phyloP scores from a whole-genome alignment of 2,329 filamentous ascomycete species.

The Fusarium sp. region DNA sequence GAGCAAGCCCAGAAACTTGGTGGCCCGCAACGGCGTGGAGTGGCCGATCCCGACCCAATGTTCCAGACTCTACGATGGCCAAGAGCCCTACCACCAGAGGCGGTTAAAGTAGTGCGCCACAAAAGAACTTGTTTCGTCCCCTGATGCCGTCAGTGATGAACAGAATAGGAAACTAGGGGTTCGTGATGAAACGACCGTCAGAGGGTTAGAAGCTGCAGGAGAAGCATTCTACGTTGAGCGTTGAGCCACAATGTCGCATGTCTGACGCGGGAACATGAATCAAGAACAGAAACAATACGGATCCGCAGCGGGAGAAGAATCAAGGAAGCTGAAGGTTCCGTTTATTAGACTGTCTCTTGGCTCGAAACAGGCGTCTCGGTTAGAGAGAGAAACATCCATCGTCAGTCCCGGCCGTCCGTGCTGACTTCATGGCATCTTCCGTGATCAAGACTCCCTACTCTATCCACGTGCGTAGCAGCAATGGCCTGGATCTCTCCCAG shows the following conservation, averaged over 20 bases:
- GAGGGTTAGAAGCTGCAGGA: conserved; percentile 5
- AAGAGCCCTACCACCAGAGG: conserved; percentile 9
- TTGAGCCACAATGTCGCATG: conserved; percentile 30
- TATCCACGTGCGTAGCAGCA: background rate
- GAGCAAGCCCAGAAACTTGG: background rate
- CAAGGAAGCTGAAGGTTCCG: background rate
- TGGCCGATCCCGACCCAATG: conserved; percentile 28
- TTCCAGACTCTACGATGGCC: conserved; percentile 23
- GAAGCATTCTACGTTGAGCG: conserved; percentile 18
- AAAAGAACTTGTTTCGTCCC: background rate
- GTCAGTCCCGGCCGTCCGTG: background rate
- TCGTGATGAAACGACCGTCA: conserved; percentile 24
- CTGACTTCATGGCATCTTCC: background rate
- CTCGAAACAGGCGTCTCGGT: background rate
- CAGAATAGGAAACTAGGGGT: conserved; percentile 7
- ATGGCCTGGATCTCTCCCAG: background rate
- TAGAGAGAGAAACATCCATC: background rate
- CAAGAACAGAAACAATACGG: background rate
- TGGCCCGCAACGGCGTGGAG: conserved; percentile 31
- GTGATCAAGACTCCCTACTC: background rate
- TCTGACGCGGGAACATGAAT: conserved; percentile 12
- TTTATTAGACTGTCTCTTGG: background rate
- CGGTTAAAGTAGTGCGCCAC: conserved; percentile 35
- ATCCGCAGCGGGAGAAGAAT: background rate
- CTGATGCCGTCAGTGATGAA: background rate